phyloP scores from a whole-genome alignment of 495 filamentous ascomycete species.

The Glutinoglossum americanum region DNA sequence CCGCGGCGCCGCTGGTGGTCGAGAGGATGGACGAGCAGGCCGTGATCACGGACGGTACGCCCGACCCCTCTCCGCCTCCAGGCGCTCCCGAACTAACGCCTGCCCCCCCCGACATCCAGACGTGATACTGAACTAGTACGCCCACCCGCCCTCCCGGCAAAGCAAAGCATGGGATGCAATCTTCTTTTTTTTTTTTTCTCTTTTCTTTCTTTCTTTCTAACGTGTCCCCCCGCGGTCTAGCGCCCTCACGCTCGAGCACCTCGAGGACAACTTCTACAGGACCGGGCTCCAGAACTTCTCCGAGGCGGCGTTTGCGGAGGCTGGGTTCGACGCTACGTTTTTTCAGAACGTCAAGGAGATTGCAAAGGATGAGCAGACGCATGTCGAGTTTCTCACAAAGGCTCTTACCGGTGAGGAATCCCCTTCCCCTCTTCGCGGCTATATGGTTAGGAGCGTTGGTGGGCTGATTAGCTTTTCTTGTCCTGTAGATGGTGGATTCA shows the following conservation, averaged over 20 bases:
- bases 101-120: neutral
- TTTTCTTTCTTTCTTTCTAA: too few relatives aligned
- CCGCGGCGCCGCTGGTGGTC: neutral
- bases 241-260: constrained; percentile 22
- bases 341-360: constrained; percentile 31
- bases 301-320: constrained; percentile 25
- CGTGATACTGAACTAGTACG: neutral
- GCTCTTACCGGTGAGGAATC: constrained; percentile 21
- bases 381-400: constrained; percentile 32
- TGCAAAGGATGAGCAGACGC: constrained; percentile 30
- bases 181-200: too few relatives aligned
- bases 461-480: neutral
- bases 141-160: neutral
- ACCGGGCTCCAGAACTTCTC: constrained; percentile 35
- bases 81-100: neutral
- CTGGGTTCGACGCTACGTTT: constrained; percentile 27
- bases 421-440: too few relatives aligned
- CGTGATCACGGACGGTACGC: neutral
- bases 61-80: neutral
- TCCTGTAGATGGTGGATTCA: constrained; percentile 19
- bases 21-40: neutral
- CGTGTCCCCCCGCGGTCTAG: too few relatives aligned
- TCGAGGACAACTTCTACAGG: constrained; percentile 30
- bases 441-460: too few relatives aligned
- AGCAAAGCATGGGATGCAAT: too few relatives aligned